phyloP scores from a whole-genome alignment of 177 flowering plant species.

The Tripterygium wilfordii region DNA sequence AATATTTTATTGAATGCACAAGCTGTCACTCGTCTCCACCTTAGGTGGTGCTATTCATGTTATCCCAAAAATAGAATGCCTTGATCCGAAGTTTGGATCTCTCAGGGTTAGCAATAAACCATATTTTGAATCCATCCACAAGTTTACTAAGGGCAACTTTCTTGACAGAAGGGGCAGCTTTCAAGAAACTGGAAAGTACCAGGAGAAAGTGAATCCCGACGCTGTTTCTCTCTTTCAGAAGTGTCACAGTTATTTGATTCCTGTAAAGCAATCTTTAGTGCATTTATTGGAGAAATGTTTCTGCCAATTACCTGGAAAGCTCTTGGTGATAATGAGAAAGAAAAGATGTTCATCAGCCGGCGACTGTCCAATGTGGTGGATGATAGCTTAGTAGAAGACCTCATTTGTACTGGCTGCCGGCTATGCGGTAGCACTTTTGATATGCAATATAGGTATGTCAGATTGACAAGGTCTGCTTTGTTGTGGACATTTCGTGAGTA shows the following conservation, averaged over 20 bases:
- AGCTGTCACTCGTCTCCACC: too few relatives aligned
- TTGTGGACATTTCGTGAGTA: background rate
- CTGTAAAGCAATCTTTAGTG: conserved; percentile 49
- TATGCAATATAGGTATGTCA: conserved; percentile 27
- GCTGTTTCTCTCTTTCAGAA: conserved; percentile 43
- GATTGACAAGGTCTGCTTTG: background rate
- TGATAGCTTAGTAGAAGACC: conserved; percentile 44
- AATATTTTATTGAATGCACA: too few relatives aligned
- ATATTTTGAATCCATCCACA: too few relatives aligned
- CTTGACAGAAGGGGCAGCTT: conserved; percentile 15
- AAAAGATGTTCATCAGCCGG: conserved; percentile 59
- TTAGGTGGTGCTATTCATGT: too few relatives aligned
- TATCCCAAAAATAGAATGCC: too few relatives aligned
- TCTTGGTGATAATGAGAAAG: conserved; percentile 31
- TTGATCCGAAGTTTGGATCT: too few relatives aligned
- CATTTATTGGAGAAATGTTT: conserved; percentile 60
- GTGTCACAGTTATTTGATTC: conserved; percentile 25
- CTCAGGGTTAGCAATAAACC: too few relatives aligned
- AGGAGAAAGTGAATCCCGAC: conserved; percentile 26
- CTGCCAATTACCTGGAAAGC: conserved; percentile 30
- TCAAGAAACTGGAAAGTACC: conserved; percentile 59
- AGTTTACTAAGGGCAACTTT: conserved; percentile 3
- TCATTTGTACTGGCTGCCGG: conserved; percentile 70
- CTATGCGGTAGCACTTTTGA: conserved; percentile 53
- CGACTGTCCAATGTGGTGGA: conserved; percentile 27